Evolutionary conservation across 148 eudicot species (phyloP), one percentile per base, ranked within the genome.

Genomic region (Pharnaceum exiguum): DNA sequence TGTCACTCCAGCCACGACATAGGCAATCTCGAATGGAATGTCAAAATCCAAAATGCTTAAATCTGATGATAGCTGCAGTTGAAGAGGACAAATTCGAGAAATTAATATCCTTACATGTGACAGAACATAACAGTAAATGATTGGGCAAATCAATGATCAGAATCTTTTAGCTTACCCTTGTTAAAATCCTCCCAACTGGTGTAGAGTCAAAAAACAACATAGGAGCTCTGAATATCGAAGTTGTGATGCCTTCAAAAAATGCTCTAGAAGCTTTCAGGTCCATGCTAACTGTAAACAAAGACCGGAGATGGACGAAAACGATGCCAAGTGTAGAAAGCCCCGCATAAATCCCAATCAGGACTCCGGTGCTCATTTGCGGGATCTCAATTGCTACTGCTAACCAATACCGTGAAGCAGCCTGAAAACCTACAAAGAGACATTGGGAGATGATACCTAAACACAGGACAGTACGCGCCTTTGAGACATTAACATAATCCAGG

Each of bases 151-250:
- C 5, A 4, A 55, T 3, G 8, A 17, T 18, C 19, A 19, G 22
- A 28, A 19, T 7, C 3, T 13, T 9, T 22, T 33, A 12, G 36
- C 76, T 69, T 81, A 84, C 91, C 24, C 87, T 73, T 10, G 84
- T 74, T 40, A 84, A 68, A 23, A 84, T 81, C 66, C 91, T 56
- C 3, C 91, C 91, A 18, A 81, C 76, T 27, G 91, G 91, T 28
- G 91, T 85, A 28, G 91, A 85, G 51, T 85, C 87, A 35, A 81
- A 85, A 74, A 85, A 85, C 28, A 72, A 70, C 87, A 81, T 85
- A 10, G 91, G 87, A 57, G 91, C 91, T 24, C 58, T 61, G 61
- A 81, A 81, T 25, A 81, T 48, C 0, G 87, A 85, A 50, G 66
- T 30, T 17, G 45, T 75, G 48, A 81, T 69, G 25, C 63, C 67